Evolutionary conservation across 768 basidiomycete species (phyloP), one percentile per base, ranked within the genome.

Genomic region (Serpula lacrymans): DNA sequence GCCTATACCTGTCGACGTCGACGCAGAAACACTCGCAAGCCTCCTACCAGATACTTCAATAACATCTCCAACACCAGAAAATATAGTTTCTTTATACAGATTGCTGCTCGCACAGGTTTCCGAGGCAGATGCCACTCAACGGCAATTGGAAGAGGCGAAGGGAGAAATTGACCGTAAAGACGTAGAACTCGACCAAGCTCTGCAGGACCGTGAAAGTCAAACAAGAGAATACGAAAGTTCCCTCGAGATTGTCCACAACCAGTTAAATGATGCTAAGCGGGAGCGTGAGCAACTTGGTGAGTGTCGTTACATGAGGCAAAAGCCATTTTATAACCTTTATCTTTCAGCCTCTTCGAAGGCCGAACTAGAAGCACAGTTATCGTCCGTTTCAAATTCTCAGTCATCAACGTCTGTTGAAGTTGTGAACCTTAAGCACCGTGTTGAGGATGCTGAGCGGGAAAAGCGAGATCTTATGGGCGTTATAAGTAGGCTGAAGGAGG

Each of bases 401-500:
- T 70, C 78, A 9, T 70, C 78, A 0, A 82, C 87, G 2, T 79
- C 80, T 3, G 64, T 70, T 1, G 84, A 84, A 55, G 58, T 79
- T 6, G 80, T 80, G 25, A 58, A 64, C 5, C 56, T 88, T 26
- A 79, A 73, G 48, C 73, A 64, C 41, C 77, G 78, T 27, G 64
- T 85, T 4, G 81, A 89, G 16, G 86, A 89, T 45, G 75, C 76
- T 1, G 90, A 96, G 48, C 75, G 87, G 39, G 94, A 96, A 70
- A 96, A 96, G 64, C 80, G 91, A 24, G 90, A 94, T 47, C 74
- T 96, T 34, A 71, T 94, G 30, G 79, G 77, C 21, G 85, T 92
- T 31, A 78, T 93, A 4, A 91, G 86, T 58, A 75, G 88, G 39
- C 64, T 92, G 47, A 87, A 90, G 58, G 80, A 88, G 51, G 87